A percentile compares a stretch with the other conserved stretches of the same genome.
phyloP scores from a whole-genome alignment of 768 basidiomycete species.

The Naganishia vishniacii region DNA sequence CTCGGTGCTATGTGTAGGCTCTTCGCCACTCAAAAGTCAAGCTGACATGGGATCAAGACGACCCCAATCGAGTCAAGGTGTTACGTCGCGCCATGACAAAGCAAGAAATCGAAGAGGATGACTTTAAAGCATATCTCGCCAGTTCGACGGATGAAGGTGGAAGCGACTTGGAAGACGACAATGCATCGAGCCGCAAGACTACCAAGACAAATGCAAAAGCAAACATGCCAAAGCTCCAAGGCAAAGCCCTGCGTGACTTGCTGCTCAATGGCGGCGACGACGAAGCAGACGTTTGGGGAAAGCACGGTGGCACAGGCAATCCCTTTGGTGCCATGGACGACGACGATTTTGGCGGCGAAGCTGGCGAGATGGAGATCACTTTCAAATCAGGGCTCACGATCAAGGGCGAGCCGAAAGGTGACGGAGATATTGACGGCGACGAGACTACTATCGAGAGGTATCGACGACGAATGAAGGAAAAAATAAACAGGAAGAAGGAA shows the following conservation, averaged over 20 bases:
- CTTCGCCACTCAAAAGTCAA: conserved; percentile 96
- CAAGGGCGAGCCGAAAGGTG: conserved; percentile 40
- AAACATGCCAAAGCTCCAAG: conserved; percentile 49
- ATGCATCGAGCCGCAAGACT: background rate
- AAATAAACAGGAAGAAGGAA: conserved; percentile 72
- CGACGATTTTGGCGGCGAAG: conserved; percentile 27
- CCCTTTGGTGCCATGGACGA: conserved; percentile 37
- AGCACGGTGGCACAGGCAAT: conserved; percentile 48
- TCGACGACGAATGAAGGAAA: conserved; percentile 82
- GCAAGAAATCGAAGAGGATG: conserved; percentile 84
- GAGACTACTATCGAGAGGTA: conserved; percentile 87
- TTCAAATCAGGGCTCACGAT: conserved; percentile 78
- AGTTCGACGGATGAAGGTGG: conserved; percentile 56
- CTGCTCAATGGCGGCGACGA: conserved; percentile 62
- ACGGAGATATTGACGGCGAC: conserved; percentile 49
- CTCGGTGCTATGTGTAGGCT: conserved; percentile 57
- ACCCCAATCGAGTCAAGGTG: conserved; percentile 72
- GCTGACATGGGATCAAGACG: conserved; percentile 97
- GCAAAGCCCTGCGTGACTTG: conserved; percentile 60
- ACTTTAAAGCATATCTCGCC: conserved; percentile 75
- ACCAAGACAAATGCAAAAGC: conserved; percentile 36
- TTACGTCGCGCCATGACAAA: conserved; percentile 71
- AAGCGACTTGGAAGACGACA: conserved; percentile 26
- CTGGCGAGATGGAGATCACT: conserved; percentile 88
- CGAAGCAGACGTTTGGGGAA: conserved; percentile 72